Base-by-base conservation (phyloP, 768 basidiomycete genomes). In the Mycena indigotica region DNA sequence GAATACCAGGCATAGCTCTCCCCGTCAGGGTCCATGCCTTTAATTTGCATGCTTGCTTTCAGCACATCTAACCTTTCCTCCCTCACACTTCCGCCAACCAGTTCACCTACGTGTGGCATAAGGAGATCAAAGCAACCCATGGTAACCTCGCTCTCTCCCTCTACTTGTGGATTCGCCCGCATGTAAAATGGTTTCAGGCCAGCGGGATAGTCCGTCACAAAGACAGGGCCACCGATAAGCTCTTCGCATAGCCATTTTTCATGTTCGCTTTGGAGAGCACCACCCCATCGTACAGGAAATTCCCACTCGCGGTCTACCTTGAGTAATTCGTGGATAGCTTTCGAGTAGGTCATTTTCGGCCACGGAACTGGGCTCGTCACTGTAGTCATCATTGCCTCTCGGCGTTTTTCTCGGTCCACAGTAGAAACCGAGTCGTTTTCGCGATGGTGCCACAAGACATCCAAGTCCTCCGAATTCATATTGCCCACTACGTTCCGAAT, bases 41-140 rank as follows among this genome's bases (percentile, higher is more conserved):
- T 68, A 28, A 69, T 66, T 15, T 65, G 62, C 78, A 97, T 83
- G 40, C 78, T 77, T 24, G 65, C 67, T 55, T 75, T 69, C 25
- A 95, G 74, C 12, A 78, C 65, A 12, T 80, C 80, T 32, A 73
- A 56, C 35, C 91, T 79, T 65, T 95, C 92, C 69, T 95, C 90
- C 58, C 97, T 82, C 35, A 98, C 77, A 38, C 93, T 95, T 3
- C 97, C 97, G 1, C 97, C 97, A 0, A 84, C 89, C 21, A 99
- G 80, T 73, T 99, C 97, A 3, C 96, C 96, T 1, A 94, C 75
- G 23, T 81, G 74, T 0, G 96, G 97, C 4, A 98, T 85, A 52
- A 99, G 81, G 17, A 99, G 79, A 69, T 99, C 97, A 66, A 99
- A 97, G 73, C 96, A 98, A n/a, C 88, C 93, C 3, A 93, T 93